Percentiles rank a stretch among this genome's conserved stretches.
These are phyloP conservation scores for Nyssa sinensis DNA, from an alignment of 148 eudicot genomes.

Conservation along the genomic window DNA sequence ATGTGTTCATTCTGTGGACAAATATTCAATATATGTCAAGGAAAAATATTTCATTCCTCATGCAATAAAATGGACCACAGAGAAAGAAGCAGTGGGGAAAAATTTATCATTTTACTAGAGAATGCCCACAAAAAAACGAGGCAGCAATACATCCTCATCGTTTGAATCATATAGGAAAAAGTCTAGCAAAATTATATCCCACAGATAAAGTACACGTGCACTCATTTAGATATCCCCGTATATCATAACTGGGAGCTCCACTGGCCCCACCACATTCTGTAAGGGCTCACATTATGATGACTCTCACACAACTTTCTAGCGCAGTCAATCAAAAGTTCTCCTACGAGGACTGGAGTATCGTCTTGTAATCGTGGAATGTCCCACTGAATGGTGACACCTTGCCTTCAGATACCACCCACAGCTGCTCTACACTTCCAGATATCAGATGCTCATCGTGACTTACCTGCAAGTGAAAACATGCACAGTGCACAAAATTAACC, in stretches of 20 bases:
- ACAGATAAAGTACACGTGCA: too few relatives aligned
- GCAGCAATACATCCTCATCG: too few relatives aligned
- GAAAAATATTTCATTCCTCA: background rate
- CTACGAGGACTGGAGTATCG: conserved; percentile 59
- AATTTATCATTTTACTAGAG: too few relatives aligned
- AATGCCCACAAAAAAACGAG: too few relatives aligned
- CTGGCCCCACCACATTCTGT: background rate
- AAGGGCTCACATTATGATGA: background rate
- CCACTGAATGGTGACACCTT: conserved; percentile 75
- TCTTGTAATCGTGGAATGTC: conserved; percentile 94
- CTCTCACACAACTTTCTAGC: background rate
- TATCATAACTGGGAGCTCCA: too few relatives aligned
- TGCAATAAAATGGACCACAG: background rate
- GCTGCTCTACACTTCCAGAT: conserved; percentile 95
- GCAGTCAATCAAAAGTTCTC: background rate
- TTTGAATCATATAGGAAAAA: too few relatives aligned
- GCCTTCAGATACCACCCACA: conserved; percentile 96
- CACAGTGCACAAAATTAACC: background rate
- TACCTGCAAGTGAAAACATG: conserved; percentile 49
- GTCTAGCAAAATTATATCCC: too few relatives aligned
- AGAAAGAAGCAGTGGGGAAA: too few relatives aligned
- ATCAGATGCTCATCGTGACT: conserved; percentile 98
- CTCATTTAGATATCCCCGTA: too few relatives aligned
- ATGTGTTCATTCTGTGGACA: background rate
- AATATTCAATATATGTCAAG: background rate